phyloP scores from a whole-genome alignment of 192 early-diverging fungal genomes.

The Paraglomus occultum region DNA sequence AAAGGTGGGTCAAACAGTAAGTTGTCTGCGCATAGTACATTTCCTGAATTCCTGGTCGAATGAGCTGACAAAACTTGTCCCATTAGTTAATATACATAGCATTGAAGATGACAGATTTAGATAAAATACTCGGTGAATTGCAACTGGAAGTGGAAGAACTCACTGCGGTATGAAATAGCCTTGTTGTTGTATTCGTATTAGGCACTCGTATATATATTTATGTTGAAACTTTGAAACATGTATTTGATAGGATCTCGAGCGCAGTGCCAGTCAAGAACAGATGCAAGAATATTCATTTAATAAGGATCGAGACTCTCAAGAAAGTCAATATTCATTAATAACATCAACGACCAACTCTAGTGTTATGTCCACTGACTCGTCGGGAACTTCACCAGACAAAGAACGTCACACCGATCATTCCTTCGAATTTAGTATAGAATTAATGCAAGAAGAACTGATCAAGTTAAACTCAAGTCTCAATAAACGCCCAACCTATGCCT shows the following conservation, averaged over 20 bases:
- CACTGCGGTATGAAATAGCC: constrained; percentile 2
- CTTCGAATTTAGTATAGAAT: background rate
- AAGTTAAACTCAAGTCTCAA: constrained; percentile 9
- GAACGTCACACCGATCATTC: background rate
- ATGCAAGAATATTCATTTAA: no score
- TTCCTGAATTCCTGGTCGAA: no score
- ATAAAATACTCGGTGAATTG: constrained; percentile 12
- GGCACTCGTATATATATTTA: background rate
- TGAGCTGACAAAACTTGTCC: no score
- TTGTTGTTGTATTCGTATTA: background rate
- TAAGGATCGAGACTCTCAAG: no score
- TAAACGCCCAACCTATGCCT: background rate
- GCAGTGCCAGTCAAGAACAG: background rate
- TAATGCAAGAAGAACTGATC: background rate
- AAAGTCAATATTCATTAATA: background rate
- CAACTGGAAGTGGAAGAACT: constrained; percentile 8
- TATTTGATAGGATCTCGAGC: background rate
- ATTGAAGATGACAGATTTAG: background rate
- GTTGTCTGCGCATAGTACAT: no score
- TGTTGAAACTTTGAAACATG: background rate
- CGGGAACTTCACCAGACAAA: background rate
- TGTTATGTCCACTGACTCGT: background rate
- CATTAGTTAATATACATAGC: no score
- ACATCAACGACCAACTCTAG: background rate
- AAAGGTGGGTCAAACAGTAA: no score